Conservation (phyloP, 495 filamentous ascomycete species). For the Parmelia sp. region DNA sequence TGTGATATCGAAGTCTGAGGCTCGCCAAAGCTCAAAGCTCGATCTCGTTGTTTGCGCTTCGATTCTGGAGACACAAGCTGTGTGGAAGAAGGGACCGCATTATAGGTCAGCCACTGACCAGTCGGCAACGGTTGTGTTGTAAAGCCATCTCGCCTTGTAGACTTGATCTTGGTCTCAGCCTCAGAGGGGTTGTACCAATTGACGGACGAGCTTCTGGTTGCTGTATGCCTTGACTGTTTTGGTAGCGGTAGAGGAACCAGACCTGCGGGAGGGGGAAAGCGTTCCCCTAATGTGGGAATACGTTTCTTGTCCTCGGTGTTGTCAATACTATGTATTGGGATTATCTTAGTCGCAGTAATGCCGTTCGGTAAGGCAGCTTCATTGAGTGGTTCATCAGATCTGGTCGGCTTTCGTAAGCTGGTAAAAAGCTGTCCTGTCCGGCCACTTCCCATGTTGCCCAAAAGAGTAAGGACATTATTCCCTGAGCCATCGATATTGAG, state of each 20-base stretch:
- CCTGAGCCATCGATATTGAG: slow-evolving; percentile 18
- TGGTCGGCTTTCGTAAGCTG: slow-evolving; percentile 60
- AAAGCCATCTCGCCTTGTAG: slow-evolving; percentile 49
- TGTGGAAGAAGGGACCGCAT: slow-evolving; percentile 33
- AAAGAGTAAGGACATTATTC: slow-evolving; percentile 60
- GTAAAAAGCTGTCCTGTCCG: slow-evolving; percentile 71
- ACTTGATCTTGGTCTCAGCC: slow-evolving; percentile 21
- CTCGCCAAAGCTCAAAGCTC: slow-evolving; percentile 62
- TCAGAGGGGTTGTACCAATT: slow-evolving; percentile 53
- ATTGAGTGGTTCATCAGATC: slow-evolving; percentile 42
- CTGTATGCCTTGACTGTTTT: slow-evolving; percentile 55
- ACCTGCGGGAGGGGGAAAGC: slow-evolving; percentile 66
- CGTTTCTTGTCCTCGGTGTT: slow-evolving; percentile 36
- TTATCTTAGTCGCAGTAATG: slow-evolving; percentile 61
- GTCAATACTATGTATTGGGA: slow-evolving; percentile 47
- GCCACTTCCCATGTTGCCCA: slow-evolving; percentile 56
- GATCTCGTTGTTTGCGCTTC: slow-evolving; percentile 63
- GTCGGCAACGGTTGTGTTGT: slow-evolving; percentile 50
- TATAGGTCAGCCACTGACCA: slow-evolving; percentile 65
- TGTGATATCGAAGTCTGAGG: slow-evolving; percentile 44
- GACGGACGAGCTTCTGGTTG: slow-evolving; percentile 53
- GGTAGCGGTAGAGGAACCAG: slow-evolving; percentile 66
- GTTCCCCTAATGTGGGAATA: slow-evolving; percentile 65
- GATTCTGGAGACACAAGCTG: slow-evolving; percentile 44
- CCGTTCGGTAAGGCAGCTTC: slow-evolving; percentile 67